Base-by-base conservation (phyloP, 2,329 filamentous ascomycete species). In the Diaporthe australafricana region DNA sequence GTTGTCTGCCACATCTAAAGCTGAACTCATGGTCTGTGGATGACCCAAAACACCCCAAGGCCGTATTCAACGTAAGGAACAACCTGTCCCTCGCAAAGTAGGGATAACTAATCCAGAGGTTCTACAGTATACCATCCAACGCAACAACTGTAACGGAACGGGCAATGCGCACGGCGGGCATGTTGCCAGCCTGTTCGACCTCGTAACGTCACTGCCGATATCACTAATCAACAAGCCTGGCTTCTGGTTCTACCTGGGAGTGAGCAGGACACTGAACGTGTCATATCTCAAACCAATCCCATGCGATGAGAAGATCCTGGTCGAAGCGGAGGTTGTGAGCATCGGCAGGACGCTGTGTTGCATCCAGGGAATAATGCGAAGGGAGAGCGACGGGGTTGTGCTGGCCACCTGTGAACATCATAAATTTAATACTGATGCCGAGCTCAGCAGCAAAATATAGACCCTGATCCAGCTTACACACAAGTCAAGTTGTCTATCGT, bases 251-350 rank as follows among this genome's bases (percentile, higher is more conserved):
- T 83, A 82, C 48, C 84, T 91, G 30, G 92, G 92, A 47, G 91
- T 94, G 32, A 90, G 85, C 77, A 87, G 92, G 71, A 91, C 89
- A 32, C 84, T 94, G 68, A 90, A 87, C 76, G 86, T 92, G 52
- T 93, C 90, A 0, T 94, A 93, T 79, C 81, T 94, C 72, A 86
- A 90, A 1, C 92, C 92, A 1, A 85, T 88, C 3, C 87, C 88
- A 1, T 77, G 79, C 16, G 90, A 88, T 12, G 82, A 81, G 1
- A 83, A 84, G 75, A 81, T 90, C 11, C 76, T 88, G 25, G 77
- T 93, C 53, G 84, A 89, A 74, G 87, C 87, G 75, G 88, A 91
- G 76, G 80, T 91, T 20, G 80, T 92, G 6, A 87, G 90, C 73
- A 80, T 86, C 22, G 91, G 91, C 2, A 86, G 84, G 79, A 84